Percentiles rank a stretch among this genome's conserved stretches.
These are phyloP conservation scores for Penicillium palitans DNA, from an alignment of 2,329 filamentous ascomycete species.

Conservation along the genomic window DNA sequence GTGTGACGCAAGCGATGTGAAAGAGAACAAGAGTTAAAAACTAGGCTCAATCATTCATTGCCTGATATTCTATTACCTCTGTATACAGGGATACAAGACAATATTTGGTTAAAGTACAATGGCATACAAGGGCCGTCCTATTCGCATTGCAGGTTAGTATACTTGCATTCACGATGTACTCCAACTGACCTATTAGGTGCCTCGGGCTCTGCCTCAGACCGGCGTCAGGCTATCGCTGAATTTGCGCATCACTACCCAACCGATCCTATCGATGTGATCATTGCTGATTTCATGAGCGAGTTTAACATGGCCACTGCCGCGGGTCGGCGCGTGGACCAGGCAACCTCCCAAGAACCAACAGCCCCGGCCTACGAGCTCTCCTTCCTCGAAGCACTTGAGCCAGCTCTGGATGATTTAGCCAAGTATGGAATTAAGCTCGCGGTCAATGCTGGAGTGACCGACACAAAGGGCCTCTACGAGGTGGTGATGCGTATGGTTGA, in stretches of 20 bases:
- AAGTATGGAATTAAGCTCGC: constrained; percentile 46
- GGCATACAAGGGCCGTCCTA: constrained; percentile 21
- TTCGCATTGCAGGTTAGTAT: constrained; percentile 26
- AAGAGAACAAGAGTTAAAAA: background rate
- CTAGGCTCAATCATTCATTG: no score
- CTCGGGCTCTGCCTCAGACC: constrained; percentile 49
- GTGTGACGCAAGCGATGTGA: background rate
- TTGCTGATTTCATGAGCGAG: constrained; percentile 51
- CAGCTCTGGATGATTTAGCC: constrained; percentile 43
- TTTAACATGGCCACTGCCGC: constrained; percentile 53
- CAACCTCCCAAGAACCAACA: constrained; percentile 10
- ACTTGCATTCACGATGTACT: background rate
- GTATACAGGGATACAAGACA: background rate
- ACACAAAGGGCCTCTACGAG: constrained; percentile 44
- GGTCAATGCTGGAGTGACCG: constrained; percentile 48
- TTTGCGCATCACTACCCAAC: constrained; percentile 40
- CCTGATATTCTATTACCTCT: background rate
- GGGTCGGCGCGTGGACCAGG: constrained; percentile 42
- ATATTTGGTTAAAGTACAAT: constrained; percentile 9
- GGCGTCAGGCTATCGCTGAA: constrained; percentile 47
- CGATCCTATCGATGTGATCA: constrained; percentile 51
- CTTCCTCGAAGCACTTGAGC: constrained; percentile 52
- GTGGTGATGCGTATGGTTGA: constrained; percentile 40
- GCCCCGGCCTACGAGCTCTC: constrained; percentile 53
- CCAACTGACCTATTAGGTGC: constrained; percentile 32